Conservation (phyloP, 2,329 filamentous ascomycete species). For the Penicillium frequentans region DNA sequence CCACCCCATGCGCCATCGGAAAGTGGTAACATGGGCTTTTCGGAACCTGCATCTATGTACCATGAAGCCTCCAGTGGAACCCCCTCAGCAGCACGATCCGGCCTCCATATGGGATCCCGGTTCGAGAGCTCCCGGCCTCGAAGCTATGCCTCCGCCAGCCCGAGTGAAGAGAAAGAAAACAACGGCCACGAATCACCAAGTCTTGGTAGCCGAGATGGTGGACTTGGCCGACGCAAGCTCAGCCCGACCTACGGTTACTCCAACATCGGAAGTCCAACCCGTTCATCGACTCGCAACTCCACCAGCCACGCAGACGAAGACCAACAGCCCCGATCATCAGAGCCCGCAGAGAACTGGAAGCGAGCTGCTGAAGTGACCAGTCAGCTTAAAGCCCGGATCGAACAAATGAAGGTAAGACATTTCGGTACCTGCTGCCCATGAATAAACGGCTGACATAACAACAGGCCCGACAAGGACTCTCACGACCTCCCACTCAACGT, state of each 20-base stretch:
- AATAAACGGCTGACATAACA: not conserved
- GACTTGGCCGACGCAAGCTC: slow-evolving; percentile 43
- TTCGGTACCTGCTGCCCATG: not conserved
- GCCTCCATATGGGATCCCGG: slow-evolving; percentile 39
- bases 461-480: slow-evolving; percentile 47
- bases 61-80: slow-evolving; percentile 37
- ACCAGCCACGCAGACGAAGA: slow-evolving; percentile 38
- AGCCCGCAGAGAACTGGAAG: slow-evolving; percentile 89
- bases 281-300: slow-evolving; percentile 35
- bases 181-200: slow-evolving; percentile 41
- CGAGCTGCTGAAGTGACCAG: slow-evolving; percentile 96
- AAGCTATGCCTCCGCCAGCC: slow-evolving; percentile 52
- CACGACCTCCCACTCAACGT: slow-evolving; percentile 37
- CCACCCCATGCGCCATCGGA: slow-evolving; percentile 42
- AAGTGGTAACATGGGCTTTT: slow-evolving; percentile 53
- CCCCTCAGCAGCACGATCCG: slow-evolving; percentile 26
- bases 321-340: slow-evolving; percentile 36
- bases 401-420: slow-evolving; percentile 80
- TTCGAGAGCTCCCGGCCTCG: slow-evolving; percentile 43
- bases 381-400: slow-evolving; percentile 93
- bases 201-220: slow-evolving; percentile 30
- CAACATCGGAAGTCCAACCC: slow-evolving; percentile 39
- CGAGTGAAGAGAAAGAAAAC: slow-evolving; percentile 76
- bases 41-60: slow-evolving; percentile 51
- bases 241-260: slow-evolving; percentile 44